phyloP scores from a whole-genome alignment of 2,329 filamentous ascomycete species.

The Monilinia fructicola region DNA sequence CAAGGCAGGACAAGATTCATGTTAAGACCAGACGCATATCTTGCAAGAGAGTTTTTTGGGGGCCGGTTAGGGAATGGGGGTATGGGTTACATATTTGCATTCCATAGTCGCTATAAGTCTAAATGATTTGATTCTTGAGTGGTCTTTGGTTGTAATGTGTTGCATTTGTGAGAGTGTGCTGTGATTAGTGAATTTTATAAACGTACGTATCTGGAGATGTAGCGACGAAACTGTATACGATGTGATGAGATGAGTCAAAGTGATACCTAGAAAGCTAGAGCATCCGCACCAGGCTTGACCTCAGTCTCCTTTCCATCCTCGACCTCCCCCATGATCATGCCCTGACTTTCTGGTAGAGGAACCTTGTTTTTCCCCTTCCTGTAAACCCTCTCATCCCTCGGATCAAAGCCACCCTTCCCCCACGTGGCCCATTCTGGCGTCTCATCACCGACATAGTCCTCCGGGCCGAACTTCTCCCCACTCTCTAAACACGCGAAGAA shows the following conservation, averaged over 20 bases:
- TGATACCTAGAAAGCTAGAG: neutral
- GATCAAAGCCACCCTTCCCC: conserved; percentile 94
- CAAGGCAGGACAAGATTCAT: neutral
- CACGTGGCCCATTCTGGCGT: conserved; percentile 94
- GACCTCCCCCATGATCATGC: conserved; percentile 18
- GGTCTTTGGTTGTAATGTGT: neutral
- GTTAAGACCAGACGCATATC: neutral
- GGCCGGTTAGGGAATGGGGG: neutral
- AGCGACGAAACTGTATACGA: neutral
- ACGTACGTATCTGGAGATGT: neutral
- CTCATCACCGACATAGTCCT: conserved; percentile 83
- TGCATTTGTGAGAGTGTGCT: neutral
- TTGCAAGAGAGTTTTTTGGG: neutral
- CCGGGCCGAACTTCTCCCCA: conserved; percentile 69
- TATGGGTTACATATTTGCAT: neutral
- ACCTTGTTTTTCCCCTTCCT: conserved; percentile 66
- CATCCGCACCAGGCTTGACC: neutral
- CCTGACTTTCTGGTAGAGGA: conserved; percentile 31
- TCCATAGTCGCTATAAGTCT: neutral
- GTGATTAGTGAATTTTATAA: too few species aligned
- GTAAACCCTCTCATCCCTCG: conserved; percentile 81
- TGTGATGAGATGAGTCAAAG: neutral
- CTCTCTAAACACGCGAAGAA: conserved; percentile 84
- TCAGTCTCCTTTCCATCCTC: neutral
- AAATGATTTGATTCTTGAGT: neutral